Base-by-base conservation (phyloP, 352 stramenopile species). In the Thraustochytrium striatum region DNA sequence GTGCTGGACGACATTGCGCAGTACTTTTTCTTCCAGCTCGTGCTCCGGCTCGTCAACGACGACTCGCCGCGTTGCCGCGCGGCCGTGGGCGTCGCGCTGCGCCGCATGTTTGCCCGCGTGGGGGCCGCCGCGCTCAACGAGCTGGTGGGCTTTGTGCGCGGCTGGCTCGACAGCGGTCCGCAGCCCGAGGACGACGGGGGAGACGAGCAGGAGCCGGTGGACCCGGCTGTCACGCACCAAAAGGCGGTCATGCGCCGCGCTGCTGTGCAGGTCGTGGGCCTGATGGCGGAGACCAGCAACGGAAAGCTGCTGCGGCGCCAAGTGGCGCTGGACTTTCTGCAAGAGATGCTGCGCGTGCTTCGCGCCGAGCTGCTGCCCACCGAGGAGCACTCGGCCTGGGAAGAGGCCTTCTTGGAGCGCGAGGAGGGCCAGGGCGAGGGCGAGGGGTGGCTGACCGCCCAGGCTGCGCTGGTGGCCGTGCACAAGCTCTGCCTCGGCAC, bases 1-100 rank as follows among this genome's bases (percentile, higher is more conserved):
- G 62, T 98, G 47, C 82, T 98, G 50, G 95, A 98, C 82, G 88
- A 89, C 44, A 87, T 95, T 59, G 88, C 89, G 3, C 92, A 97
- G 82, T 90, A 97, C 72, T 95, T 98, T 80, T 91, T 98, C 69
- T 83, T 98, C 59, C 94, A 94, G 41, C 86, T 98, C n/a, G 93
- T 98, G 59, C 84, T 98, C 39, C 94, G 96, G 61, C 81, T 98
- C 33, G 91, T 93, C 0, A 98, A 98, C 82, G 95, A 98, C 72
- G 92, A 97, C 38, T 89, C 91, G 1, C 88, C 89, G 0, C 87
- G 86, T 68, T 98, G 94, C 79, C 91, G 93, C 58, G 84, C 92
- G 55, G 85, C 92, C 2, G 87, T 94, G 7, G 84, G 88, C 3
- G 85, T 90, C 13, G 65, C 68, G 0, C 19, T 75, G 0, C 25